Evolutionary conservation across 768 basidiomycete species (phyloP), one percentile per base, ranked within the genome.

Genomic region (Russula virescens): DNA sequence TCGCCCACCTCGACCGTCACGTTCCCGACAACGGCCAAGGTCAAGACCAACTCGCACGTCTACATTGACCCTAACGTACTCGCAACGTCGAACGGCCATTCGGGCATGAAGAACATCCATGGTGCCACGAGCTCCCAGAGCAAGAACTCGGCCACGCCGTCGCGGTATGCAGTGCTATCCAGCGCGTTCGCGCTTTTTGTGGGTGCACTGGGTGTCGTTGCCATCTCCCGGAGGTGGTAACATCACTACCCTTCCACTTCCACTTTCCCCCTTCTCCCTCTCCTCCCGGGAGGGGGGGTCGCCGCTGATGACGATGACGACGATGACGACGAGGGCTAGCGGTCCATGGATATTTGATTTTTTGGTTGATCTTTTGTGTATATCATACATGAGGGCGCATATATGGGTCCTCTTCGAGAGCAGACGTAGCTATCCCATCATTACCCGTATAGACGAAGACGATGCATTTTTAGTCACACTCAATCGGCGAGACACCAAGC

Each of bases 71-170:
- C 80, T 0, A 64, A 73, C 3, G 79, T 79, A 2, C 72, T 91
- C 21, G 80, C 81, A 47, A 87, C 83, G 8, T 83, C 83, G 49
- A 89, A 91, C 68, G 90, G 81, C 1, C 75, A 79, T 60, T 70
- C 71, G 21, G 77, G 76, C 16, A 67, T 70, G 38, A 62, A 70
- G 25, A 55, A 68, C 35, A 21, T 66, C 23, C 56, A 73, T 13
- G 78, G 76, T 40, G 78, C 79, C 42, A 80, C 79, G 34, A 64
- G 63, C 49, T 25, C 40, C 7, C 53, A 52, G 11, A 64, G 58
- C 2, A 5, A 14, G 1, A 18, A 5, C 18, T 42, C 23, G 9
- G 52, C 21, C 25, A 38, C 50, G 14, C 34, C 45, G 2, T 1
- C 53, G 31, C 9, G 49, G 43, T 38, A 40, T n/a, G 28, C 21